These are phyloP conservation scores for Parafenestella ontariensis DNA, from an alignment of 2,329 filamentous ascomycete genomes.

Conservation along the genomic window DNA sequence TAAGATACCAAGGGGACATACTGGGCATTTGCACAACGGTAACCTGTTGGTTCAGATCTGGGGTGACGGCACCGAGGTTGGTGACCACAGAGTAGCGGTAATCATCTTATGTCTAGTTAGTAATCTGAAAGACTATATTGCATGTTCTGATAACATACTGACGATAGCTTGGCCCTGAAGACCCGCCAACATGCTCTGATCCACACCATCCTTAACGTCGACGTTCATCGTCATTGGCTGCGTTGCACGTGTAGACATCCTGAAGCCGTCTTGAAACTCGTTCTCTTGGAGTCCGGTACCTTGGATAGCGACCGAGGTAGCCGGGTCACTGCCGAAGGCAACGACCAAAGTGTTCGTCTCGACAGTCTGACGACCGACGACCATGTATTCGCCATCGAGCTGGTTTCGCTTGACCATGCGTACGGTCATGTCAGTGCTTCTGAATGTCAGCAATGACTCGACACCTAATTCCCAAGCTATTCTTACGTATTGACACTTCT, in stretches of 20 bases:
- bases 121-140: not conserved
- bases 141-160: constrained; percentile 27
- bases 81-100: constrained; percentile 46
- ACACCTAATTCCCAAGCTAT: not conserved
- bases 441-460: constrained; percentile 2
- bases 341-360: constrained; percentile 45
- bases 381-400: constrained; percentile 49
- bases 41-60: constrained; percentile 45
- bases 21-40: constrained; percentile 48
- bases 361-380: constrained; percentile 47
- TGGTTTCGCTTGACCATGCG: constrained; percentile 45
- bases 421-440: constrained; percentile 45
- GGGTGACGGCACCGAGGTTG: constrained; percentile 43
- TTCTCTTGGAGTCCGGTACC: constrained; percentile 49
- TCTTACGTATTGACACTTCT: constrained; percentile 43
- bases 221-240: constrained; percentile 48
- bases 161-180: constrained; percentile 39
- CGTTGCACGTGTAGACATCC: constrained; percentile 45
- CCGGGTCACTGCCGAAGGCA: constrained; percentile 37
- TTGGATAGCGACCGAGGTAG: constrained; percentile 38
- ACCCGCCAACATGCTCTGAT: constrained; percentile 41
- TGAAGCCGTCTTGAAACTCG: constrained; percentile 49
- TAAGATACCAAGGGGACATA: constrained; percentile 18
- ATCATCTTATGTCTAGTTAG: constrained; percentile 28
- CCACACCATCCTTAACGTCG: constrained; percentile 45